Percentiles rank a stretch among this genome's conserved stretches.
These are phyloP conservation scores for Lactarius vividus DNA, from an alignment of 768 basidiomycete species.

Conservation along the genomic window DNA sequence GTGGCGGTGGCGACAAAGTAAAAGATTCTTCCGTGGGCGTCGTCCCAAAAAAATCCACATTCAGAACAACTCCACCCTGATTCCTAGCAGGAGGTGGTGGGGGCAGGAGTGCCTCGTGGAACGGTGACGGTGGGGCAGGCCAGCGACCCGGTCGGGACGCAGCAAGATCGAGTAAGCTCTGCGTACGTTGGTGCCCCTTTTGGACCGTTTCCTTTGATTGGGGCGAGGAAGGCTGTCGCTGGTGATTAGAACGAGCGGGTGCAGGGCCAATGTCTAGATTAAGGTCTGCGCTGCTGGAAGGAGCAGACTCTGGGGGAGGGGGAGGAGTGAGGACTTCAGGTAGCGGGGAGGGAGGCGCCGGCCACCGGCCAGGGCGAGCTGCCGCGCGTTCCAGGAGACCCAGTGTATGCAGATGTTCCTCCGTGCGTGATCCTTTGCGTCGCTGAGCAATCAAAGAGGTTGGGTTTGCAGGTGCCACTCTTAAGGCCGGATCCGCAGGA, in stretches of 20 bases:
- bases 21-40: slow-evolving; percentile 1
- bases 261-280: neutral
- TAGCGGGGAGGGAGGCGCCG: slow-evolving; percentile 22
- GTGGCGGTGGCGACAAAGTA: neutral
- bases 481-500: neutral
- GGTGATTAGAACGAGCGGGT: neutral
- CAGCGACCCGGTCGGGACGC: slow-evolving; percentile 21
- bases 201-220: neutral
- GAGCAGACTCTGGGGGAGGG: slow-evolving; percentile 10
- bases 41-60: slow-evolving; percentile 20
- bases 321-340: slow-evolving; percentile 19
- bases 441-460: slow-evolving; percentile 25
- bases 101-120: slow-evolving; percentile 12
- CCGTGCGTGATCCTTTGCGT: slow-evolving; percentile 38
- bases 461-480: neutral
- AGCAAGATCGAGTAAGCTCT: slow-evolving; percentile 20
- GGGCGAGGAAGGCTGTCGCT: slow-evolving; percentile 8
- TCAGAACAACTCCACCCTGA: neutral
- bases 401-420: slow-evolving; percentile 55
- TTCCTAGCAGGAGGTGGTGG: slow-evolving; percentile 3
- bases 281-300: neutral
- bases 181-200: slow-evolving; percentile 18
- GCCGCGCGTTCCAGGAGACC: slow-evolving; percentile 56
- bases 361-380: slow-evolving; percentile 19
- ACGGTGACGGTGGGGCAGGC: slow-evolving; percentile 23